Percentiles rank a stretch among this genome's conserved stretches.
Conservation (phyloP, 352 stramenopile genomes). For the Globisporangium echinulatum region DNA sequence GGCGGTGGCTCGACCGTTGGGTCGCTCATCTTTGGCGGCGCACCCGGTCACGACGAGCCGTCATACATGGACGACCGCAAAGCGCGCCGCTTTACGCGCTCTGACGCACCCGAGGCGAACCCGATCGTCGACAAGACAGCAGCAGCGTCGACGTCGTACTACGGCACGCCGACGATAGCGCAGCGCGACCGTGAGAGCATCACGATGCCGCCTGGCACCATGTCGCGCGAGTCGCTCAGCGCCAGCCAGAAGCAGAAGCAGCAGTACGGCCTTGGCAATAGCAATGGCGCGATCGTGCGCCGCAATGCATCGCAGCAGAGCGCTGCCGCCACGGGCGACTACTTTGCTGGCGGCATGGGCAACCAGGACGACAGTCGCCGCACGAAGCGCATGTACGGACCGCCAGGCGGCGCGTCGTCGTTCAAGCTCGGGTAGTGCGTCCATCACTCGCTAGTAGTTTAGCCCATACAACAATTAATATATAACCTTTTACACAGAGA, state of each 20-base stretch:
- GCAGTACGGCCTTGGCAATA: neutral
- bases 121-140: conserved; percentile 25
- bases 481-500: too few relatives aligned
- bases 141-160: conserved; percentile 21
- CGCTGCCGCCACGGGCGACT: conserved; percentile 20
- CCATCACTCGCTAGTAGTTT: neutral
- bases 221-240: conserved; percentile 25
- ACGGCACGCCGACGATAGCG: conserved; percentile 22
- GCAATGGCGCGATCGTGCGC: conserved; percentile 2
- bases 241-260: conserved; percentile 14
- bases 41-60: conserved; percentile 19
- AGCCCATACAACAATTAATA: too few relatives aligned
- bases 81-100: conserved; percentile 28
- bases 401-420: conserved; percentile 26
- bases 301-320: conserved; percentile 9
- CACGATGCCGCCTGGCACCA: conserved; percentile 28
- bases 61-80: conserved; percentile 55
- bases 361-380: conserved; percentile 24
- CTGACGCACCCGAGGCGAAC: conserved; percentile 27
- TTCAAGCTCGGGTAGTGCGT: conserved; percentile 41
- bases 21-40: conserved; percentile 64
- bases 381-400: conserved; percentile 43
- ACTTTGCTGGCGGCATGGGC: conserved; percentile 31
- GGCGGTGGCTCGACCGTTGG: conserved; percentile 66
- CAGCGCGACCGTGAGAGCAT: conserved; percentile 39